These are phyloP conservation scores for Tilletiaria anomala DNA, from an alignment of 1,284 basidiomycete genomes.

Conservation along the genomic window DNA sequence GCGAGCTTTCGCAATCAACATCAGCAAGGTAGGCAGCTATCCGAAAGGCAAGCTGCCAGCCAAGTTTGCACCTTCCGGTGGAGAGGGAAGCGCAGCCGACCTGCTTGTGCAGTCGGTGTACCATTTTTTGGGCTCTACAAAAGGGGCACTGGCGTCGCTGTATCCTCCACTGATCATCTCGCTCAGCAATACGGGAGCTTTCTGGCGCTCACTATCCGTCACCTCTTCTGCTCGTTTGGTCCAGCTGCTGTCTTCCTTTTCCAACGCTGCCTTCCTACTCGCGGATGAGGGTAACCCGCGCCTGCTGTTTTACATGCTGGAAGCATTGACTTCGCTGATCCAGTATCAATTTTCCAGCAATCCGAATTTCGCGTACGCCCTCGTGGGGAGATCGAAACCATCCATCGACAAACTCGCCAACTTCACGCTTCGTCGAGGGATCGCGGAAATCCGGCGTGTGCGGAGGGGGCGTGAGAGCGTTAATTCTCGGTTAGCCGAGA, in stretches of 20 bases:
- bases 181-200: slow-evolving; percentile 71
- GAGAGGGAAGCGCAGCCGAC: slow-evolving; percentile 51
- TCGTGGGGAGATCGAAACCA: slow-evolving; percentile 65
- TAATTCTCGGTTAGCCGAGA: too few relatives aligned
- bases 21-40: slow-evolving; percentile 16
- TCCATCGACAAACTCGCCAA: slow-evolving; percentile 73
- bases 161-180: slow-evolving; percentile 64
- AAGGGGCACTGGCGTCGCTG: slow-evolving; percentile 45
- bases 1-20: slow-evolving; percentile 51
- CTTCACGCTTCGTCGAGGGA: slow-evolving; percentile 65
- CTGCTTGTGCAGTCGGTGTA: slow-evolving; percentile 57
- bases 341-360: slow-evolving; percentile 49
- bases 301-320: slow-evolving; percentile 79
- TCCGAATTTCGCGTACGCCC: slow-evolving; percentile 70
- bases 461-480: slow-evolving; percentile 5
- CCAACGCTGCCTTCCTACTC: slow-evolving; percentile 71
- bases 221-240: slow-evolving; percentile 66
- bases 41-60: slow-evolving; percentile 48
- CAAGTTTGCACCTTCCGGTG: slow-evolving; percentile 62
- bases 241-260: slow-evolving; percentile 76
- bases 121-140: slow-evolving; percentile 66
- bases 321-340: slow-evolving; percentile 74
- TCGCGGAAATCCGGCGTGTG: slow-evolving; percentile 56
- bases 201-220: slow-evolving; percentile 60
- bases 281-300: slow-evolving; percentile 87